Evolutionary conservation across 768 basidiomycete species (phyloP), one percentile per base, ranked within the genome.

Genomic region (Boletus coccyginus): DNA sequence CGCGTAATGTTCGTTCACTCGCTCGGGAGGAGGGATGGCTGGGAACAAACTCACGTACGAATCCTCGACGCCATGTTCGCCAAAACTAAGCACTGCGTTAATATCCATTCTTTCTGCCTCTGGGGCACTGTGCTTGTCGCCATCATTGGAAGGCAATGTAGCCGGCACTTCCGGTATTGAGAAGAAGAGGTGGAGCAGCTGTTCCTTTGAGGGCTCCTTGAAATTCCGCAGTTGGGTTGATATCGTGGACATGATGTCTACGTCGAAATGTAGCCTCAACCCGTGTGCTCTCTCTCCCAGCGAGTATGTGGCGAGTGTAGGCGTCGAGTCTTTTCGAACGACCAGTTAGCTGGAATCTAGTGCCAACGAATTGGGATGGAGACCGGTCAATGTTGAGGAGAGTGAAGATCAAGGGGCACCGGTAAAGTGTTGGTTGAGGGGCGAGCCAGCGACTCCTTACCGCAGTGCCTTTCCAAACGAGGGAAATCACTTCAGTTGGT

Each of bases 191-290:
- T 92, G 78, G 10, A 87, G 86, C 47, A 87, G 75, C 71, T 96
- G 87, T 53, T 96, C 94, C 73, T 86, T 93, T 8, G 89, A 87
- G 45, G 92, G 92, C 73, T 96, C 94, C 77, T 90, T 92, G 81
- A 94, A 94, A 67, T 90, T 83, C 53, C 94, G 85, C 44, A 97
- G 83, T 60, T 94, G 90, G 24, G 90, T 90, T 46, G 88, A 90
- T 67, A 93, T 93, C 50, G 85, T 88, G 39, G 89, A 78, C 91
- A 92, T 92, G 58, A 50, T 55, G 50, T 14, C 46, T 35, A 40
- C 35, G 59, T 50, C 47, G 17, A 47, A 44, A 52, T 41, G 57
- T 44, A 33, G 31, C 32, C 49, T 49, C 53, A 14, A 39, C 53
- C 39, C 27, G 41, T n/a, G 39, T 36, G 32, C 47, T 31, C 46